These are phyloP conservation scores for Lactuca saligna DNA, from an alignment of 129 eudicot genomes.

Conservation along the genomic window DNA sequence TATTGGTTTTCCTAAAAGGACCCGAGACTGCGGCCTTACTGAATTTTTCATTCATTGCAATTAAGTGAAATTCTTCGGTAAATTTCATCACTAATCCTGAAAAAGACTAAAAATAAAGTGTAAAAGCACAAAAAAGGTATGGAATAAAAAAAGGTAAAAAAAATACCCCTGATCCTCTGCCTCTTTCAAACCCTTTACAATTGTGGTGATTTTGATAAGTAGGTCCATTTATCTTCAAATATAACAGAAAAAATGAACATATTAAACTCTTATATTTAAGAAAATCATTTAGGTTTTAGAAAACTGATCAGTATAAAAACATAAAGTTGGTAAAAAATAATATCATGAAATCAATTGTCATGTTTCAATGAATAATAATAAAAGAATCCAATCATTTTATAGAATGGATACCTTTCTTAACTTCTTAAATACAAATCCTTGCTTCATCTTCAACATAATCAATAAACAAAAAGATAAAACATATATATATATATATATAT, in stretches of 20 bases:
- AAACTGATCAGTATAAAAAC: too few species aligned
- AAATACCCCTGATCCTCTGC: constrained; percentile 84
- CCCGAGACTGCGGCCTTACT: constrained; percentile 97
- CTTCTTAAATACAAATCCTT: too few species aligned
- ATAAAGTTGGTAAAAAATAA: too few species aligned
- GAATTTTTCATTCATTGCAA: constrained; percentile 93
- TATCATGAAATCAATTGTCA: too few species aligned
- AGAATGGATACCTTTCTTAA: too few species aligned
- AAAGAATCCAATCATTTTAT: too few species aligned
- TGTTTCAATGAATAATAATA: too few species aligned
- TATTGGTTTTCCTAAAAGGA: constrained; percentile 68
- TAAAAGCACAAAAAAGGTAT: neutral
- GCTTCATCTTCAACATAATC: too few species aligned
- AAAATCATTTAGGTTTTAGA: too few species aligned
- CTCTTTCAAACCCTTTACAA: constrained; percentile 84
- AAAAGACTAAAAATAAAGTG: too few species aligned
- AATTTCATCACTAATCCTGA: constrained; percentile 65
- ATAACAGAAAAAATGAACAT: neutral
- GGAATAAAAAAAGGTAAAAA: too few species aligned
- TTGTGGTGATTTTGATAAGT: constrained; percentile 43
- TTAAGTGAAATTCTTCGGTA: constrained; percentile 86
- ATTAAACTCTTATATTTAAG: neutral
- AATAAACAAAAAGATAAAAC: neutral
- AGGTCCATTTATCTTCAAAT: constrained; percentile 61
- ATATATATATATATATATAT: too few species aligned